Evolutionary conservation across 371 early-diverging fungal species (phyloP).

Genomic region (Mucor racemosus): DNA sequence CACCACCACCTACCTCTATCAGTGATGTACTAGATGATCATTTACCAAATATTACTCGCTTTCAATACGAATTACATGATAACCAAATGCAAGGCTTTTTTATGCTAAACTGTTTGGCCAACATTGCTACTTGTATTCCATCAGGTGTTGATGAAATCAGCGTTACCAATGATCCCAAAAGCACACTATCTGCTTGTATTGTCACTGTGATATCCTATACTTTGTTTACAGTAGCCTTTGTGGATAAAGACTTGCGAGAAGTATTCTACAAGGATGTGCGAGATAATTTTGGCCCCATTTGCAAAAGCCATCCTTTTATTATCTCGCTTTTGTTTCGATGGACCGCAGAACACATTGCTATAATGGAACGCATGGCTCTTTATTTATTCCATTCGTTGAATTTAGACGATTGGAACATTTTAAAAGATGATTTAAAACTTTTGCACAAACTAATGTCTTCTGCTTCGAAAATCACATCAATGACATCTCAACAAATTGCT

Average conservation of each 20-base stretch:
- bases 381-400: conserved; percentile 59
- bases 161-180: conserved; percentile 3
- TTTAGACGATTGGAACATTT: conserved; percentile 48
- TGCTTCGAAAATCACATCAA: conserved; percentile 15
- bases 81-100: conserved; percentile 43
- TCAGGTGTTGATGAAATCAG: conserved; percentile 23
- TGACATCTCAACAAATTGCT: conserved; percentile 23
- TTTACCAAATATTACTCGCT: conserved; percentile 31
- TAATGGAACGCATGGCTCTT: conserved; percentile 57
- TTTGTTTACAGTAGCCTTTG: conserved; percentile 52
- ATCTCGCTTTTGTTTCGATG: conserved; percentile 53
- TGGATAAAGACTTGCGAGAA: conserved; percentile 45
- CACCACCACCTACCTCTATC: not conserved
- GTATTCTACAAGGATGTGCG: conserved; percentile 58
- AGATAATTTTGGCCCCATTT: conserved; percentile 50
- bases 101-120: conserved; percentile 39
- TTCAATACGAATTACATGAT: conserved; percentile 27
- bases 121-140: conserved; percentile 36
- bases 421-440: conserved; percentile 42
- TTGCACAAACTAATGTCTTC: conserved; percentile 42
- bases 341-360: conserved; percentile 47
- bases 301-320: conserved; percentile 41
- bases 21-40: conserved; percentile 19
- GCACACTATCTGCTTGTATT: conserved; percentile 32
- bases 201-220: conserved; percentile 46